These are phyloP conservation scores for Papilionanthe hybrid DNA, from an alignment of 116 monocot genomes.

Conservation along the genomic window DNA sequence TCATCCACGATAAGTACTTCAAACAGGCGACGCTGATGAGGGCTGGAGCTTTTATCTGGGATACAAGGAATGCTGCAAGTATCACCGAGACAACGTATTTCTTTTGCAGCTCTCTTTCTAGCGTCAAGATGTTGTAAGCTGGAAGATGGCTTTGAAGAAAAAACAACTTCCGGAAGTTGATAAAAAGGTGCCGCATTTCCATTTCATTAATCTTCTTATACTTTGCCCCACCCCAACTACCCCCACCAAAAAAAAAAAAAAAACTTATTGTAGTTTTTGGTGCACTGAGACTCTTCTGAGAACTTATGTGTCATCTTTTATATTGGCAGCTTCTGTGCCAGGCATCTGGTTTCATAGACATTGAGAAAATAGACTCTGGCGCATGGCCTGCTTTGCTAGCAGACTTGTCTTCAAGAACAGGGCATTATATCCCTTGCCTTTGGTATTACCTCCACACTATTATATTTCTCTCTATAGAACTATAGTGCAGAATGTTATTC, in stretches of 20 bases:
- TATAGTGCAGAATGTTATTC: background rate
- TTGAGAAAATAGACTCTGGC: slow-evolving; percentile 78
- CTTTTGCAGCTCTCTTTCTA: slow-evolving; percentile 71
- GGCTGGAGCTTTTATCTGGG: too few relatives aligned
- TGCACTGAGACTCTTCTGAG: background rate
- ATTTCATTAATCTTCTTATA: background rate
- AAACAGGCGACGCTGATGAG: too few relatives aligned
- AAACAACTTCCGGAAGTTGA: slow-evolving; percentile 71
- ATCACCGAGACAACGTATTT: slow-evolving; percentile 2
- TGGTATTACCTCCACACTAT: slow-evolving; percentile 40
- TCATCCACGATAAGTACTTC: too few relatives aligned
- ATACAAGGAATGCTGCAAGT: too few relatives aligned
- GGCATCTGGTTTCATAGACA: slow-evolving; percentile 77
- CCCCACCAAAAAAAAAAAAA: too few relatives aligned
- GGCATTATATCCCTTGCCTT: slow-evolving; percentile 84
- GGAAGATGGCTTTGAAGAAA: slow-evolving; percentile 94
- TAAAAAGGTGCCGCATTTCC: slow-evolving; percentile 40
- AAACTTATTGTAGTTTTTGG: background rate
- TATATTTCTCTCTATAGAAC: background rate
- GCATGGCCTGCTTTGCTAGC: slow-evolving; percentile 91
- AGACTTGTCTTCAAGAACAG: slow-evolving; percentile 79
- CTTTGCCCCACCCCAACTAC: too few relatives aligned
- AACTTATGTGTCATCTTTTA: background rate
- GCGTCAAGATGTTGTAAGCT: slow-evolving; percentile 92
- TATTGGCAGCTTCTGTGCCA: slow-evolving; percentile 64